Evolutionary conservation across 2,329 filamentous ascomycete species (phyloP).

Genomic region (Apiospora kogelbergensis): DNA sequence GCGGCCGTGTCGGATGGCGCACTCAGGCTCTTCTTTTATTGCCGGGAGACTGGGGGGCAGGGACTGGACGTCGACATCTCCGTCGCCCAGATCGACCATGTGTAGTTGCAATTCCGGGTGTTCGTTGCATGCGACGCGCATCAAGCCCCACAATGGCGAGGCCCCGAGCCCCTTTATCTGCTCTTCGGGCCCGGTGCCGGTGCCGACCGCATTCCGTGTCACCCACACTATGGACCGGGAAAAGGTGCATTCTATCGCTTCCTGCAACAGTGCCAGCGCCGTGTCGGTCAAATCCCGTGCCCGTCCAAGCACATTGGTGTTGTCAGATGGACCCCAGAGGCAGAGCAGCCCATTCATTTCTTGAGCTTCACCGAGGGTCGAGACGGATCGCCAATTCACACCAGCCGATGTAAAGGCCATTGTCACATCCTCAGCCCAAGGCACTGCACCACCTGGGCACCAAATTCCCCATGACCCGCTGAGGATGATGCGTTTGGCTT

Average conservation of each 20-base stretch:
- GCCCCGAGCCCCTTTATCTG: conserved; percentile 10
- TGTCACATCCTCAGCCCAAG: not conserved
- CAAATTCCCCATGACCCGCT: not conserved
- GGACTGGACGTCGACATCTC: not conserved
- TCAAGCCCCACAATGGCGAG: conserved; percentile 20
- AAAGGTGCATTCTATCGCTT: not conserved
- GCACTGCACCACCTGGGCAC: not conserved
- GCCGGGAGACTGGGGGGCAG: not conserved
- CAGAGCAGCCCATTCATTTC: not conserved
- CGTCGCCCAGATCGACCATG: conserved; percentile 16
- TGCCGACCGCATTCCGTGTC: not conserved
- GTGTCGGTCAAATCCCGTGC: not conserved
- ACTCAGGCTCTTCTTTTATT: not conserved
- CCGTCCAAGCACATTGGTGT: not conserved
- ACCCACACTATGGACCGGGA: not conserved
- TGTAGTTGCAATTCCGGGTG: conserved; percentile 21
- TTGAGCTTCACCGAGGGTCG: not conserved
- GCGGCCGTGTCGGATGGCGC: not conserved
- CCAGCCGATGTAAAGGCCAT: not conserved
- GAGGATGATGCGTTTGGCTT: not conserved
- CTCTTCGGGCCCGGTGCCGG: not conserved
- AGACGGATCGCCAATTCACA: not conserved
- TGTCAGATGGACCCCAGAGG: not conserved
- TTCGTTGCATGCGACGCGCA: conserved; percentile 21
- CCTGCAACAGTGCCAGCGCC: not conserved